Conservation (phyloP, 306 rosid species). For the Lagenaria siceraria region DNA sequence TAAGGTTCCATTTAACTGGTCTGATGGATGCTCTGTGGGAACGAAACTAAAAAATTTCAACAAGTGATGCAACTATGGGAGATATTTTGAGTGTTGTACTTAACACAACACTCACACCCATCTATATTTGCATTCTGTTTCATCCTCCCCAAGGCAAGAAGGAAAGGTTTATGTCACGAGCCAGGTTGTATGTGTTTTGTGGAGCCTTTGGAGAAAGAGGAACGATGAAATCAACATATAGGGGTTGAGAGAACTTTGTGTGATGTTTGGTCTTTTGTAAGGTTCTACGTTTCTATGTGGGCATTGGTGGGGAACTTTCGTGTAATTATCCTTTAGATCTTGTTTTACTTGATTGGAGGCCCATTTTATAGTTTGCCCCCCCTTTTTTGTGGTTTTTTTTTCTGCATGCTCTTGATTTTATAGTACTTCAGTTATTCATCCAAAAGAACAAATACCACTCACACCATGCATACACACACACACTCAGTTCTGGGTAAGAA, state of each 20-base stretch:
- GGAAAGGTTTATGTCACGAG: neutral
- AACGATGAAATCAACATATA: neutral
- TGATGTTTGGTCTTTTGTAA: neutral
- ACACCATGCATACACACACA: slow-evolving; percentile 2
- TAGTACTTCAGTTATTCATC: neutral
- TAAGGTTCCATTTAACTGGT: neutral
- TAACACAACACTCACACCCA: neutral
- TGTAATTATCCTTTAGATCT: neutral
- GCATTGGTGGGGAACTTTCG: neutral
- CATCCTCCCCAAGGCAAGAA: neutral
- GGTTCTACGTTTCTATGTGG: neutral
- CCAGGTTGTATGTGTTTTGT: neutral
- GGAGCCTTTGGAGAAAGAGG: neutral
- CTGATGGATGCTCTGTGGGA: neutral
- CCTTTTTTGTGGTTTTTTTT: neutral
- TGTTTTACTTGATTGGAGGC: neutral
- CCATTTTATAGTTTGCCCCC: neutral
- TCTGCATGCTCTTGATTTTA: neutral
- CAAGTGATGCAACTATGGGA: neutral
- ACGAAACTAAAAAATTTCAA: neutral
- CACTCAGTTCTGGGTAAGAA: slow-evolving; percentile 13
- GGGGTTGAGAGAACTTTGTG: neutral
- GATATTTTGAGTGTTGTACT: neutral
- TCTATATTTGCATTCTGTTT: neutral
- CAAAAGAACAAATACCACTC: neutral